These are phyloP conservation scores for Neonectria ditissima DNA, from an alignment of 2,329 filamentous ascomycete species.

Conservation along the genomic window DNA sequence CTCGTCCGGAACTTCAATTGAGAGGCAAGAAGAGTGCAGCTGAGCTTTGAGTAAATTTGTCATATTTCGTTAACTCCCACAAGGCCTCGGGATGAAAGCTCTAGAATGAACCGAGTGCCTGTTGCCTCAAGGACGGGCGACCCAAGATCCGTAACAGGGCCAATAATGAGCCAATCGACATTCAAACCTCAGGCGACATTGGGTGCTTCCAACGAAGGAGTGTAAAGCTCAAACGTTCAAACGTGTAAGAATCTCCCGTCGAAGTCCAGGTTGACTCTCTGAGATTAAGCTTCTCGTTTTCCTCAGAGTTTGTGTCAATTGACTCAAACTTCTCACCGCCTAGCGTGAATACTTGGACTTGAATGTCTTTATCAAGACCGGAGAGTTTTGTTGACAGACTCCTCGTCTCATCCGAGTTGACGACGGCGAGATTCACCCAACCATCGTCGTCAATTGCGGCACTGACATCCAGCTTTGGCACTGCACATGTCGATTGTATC, in stretches of 20 bases:
- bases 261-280: slow-evolving; percentile 65
- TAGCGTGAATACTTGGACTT: slow-evolving; percentile 71
- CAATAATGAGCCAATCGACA: too few relatives aligned
- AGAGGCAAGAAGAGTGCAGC: not conserved
- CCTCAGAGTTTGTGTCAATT: slow-evolving; percentile 69
- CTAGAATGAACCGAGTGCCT: too few relatives aligned
- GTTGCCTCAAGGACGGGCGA: too few relatives aligned
- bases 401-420: slow-evolving; percentile 73
- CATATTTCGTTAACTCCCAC: too few relatives aligned
- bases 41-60: too few relatives aligned
- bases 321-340: slow-evolving; percentile 46
- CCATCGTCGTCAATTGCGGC: slow-evolving; percentile 69
- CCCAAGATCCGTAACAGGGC: too few relatives aligned
- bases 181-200: too few relatives aligned
- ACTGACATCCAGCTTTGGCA: slow-evolving; percentile 76
- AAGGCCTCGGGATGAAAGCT: too few relatives aligned
- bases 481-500: slow-evolving; percentile 72
- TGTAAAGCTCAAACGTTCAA: slow-evolving; percentile 75
- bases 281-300: slow-evolving; percentile 67
- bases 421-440: slow-evolving; percentile 73
- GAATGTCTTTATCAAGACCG: slow-evolving; percentile 59
- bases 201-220: slow-evolving; percentile 67
- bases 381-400: slow-evolving; percentile 68
- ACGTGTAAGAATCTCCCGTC: slow-evolving; percentile 67
- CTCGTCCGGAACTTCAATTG: not conserved